Percentiles rank a stretch among this genome's conserved stretches.
Evolutionary conservation across 164 flowering plant species (phyloP).

Genomic region (Tinospora cordifolia): DNA sequence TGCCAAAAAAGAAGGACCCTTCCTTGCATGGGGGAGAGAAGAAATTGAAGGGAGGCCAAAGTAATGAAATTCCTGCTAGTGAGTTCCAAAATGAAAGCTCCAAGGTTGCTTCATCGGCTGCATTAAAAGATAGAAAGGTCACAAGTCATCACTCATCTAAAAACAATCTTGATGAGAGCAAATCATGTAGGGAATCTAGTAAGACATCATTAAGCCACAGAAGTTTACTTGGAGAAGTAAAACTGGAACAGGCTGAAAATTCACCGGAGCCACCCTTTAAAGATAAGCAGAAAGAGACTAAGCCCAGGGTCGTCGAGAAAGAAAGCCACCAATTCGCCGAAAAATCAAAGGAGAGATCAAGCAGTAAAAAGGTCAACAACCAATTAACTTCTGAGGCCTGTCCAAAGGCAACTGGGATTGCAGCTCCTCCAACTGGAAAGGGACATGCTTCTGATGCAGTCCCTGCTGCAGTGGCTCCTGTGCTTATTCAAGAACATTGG

Average conservation of each 20-base stretch:
- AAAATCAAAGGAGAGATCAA: constrained; percentile 29
- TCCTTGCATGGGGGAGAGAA: constrained; percentile 25
- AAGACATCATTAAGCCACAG: constrained; percentile 14
- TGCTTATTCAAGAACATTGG: constrained; percentile 60
- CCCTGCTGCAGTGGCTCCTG: constrained; percentile 33
- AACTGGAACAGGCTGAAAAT: constrained; percentile 18
- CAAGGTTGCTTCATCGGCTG: constrained; percentile 17
- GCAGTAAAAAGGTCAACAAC: constrained; percentile 31
- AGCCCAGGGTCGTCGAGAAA: constrained; percentile 28
- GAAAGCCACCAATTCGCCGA: constrained; percentile 15
- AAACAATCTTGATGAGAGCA: constrained; percentile 7
- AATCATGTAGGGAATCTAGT: constrained; percentile 13
- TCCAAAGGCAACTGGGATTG: constrained; percentile 6
- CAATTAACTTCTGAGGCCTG: constrained; percentile 3
- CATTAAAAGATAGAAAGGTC: constrained; percentile 21
- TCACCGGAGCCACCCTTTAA: constrained; percentile 8
- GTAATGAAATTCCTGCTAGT: constrained; percentile 15
- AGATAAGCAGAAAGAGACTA: constrained; percentile 26
- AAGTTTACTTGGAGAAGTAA: constrained; percentile 10
- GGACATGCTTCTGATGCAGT: constrained; percentile 17
- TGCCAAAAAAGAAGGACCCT: constrained; percentile 18
- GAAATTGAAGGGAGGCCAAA: constrained; percentile 32
- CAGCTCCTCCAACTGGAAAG: constrained; percentile 21
- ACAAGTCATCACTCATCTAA: constrained; percentile 13
- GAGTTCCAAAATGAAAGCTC: constrained; percentile 25